Conservation (phyloP, 2,329 filamentous ascomycete species). For the Botrytis hyacinthi region DNA sequence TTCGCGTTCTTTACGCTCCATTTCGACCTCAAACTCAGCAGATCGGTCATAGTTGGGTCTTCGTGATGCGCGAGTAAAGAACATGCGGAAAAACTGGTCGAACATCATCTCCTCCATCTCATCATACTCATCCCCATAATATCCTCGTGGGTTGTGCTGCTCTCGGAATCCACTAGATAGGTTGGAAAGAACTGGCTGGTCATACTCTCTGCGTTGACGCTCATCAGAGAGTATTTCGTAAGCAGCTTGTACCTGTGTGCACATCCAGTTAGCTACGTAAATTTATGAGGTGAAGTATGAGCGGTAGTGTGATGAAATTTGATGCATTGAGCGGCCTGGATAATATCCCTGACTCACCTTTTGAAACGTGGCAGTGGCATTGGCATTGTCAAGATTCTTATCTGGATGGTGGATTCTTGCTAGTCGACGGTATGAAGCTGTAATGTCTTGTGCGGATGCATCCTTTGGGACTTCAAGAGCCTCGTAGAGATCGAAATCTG, state of each 20-base stretch:
- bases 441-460: slow-evolving; percentile 26
- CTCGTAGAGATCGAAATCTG: slow-evolving; percentile 26
- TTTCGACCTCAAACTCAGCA: not conserved
- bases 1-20: not conserved
- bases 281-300: not conserved
- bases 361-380: slow-evolving; percentile 28
- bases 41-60: not conserved
- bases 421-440: slow-evolving; percentile 23
- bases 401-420: slow-evolving; percentile 29
- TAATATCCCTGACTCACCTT: slow-evolving; percentile 12
- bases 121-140: not conserved
- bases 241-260: slow-evolving; percentile 23
- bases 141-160: not conserved
- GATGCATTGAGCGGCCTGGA: not conserved
- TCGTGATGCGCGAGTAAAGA: not conserved
- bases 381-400: slow-evolving; percentile 27
- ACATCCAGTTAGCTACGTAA: not conserved
- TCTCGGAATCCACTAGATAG: not conserved
- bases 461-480: slow-evolving; percentile 21
- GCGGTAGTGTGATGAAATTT: not conserved
- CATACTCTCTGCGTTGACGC: slow-evolving; percentile 18
- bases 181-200: slow-evolving; percentile 8
- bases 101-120: not conserved
- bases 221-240: slow-evolving; percentile 27
- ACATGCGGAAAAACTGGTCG: not conserved